Percentiles rank a stretch among this genome's conserved stretches.
phyloP scores from a whole-genome alignment of 768 basidiomycete genomes.

The Vishniacozyma victoriae region DNA sequence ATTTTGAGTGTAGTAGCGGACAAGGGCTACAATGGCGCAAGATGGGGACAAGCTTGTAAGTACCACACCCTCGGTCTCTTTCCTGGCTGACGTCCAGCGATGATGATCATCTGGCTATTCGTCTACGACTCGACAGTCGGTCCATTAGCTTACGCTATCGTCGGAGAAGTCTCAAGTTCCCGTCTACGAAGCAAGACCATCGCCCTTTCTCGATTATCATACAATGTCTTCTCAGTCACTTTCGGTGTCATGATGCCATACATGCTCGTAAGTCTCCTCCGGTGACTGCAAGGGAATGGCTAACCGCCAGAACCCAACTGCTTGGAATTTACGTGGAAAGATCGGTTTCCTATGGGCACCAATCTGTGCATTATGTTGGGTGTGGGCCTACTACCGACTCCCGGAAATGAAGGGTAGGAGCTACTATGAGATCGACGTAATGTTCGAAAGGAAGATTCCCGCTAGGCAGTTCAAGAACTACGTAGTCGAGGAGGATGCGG shows the following conservation, averaged over 20 bases:
- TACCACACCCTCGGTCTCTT: not conserved
- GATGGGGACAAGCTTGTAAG: not conserved
- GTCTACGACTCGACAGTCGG: not conserved
- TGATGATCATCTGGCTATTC: not conserved
- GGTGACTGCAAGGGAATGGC: not conserved
- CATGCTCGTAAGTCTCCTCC: not conserved
- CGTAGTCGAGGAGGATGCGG: slow-evolving; percentile 9
- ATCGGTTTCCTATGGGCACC: slow-evolving; percentile 3
- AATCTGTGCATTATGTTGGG: not conserved
- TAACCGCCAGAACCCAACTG: slow-evolving; percentile 1
- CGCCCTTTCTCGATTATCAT: not conserved
- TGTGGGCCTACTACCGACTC: slow-evolving; percentile 24
- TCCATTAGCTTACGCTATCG: not conserved
- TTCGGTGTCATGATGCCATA: not conserved
- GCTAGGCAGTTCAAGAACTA: slow-evolving; percentile 26
- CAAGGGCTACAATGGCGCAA: not conserved
- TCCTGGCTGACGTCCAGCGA: too few species aligned
- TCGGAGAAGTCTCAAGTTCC: not conserved
- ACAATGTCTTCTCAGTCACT: not conserved
- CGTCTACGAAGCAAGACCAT: not conserved
- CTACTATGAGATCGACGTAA: slow-evolving; percentile 34
- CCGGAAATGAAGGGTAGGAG: slow-evolving; percentile 17
- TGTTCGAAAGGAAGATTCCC: slow-evolving; percentile 28
- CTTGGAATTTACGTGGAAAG: slow-evolving; percentile 3
- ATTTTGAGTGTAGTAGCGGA: not conserved